Base-by-base conservation (phyloP, 176 grass and related monocot species). In the Rhynchospora tenuis region DNA sequence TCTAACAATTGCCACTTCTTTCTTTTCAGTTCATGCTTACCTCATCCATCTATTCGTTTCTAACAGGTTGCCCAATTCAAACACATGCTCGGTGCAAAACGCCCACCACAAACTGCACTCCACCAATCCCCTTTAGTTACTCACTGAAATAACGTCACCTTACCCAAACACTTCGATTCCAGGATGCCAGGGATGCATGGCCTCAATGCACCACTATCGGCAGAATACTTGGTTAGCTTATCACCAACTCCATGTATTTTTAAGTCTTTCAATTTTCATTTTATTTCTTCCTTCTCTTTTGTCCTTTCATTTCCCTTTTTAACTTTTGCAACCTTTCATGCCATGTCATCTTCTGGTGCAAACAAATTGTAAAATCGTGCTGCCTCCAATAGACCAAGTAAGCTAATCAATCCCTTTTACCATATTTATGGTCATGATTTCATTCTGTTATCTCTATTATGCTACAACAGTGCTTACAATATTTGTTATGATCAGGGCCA, bases 61-160 rank as follows among this genome's bases (percentile, higher is more conserved):
- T n/a, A n/a, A n/a, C 66, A 98, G 92, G 15, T 93, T 86, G 79
- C 55, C 0, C 95, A 98, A 84, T 98, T 98, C 67, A 93, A 95
- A 58, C 92, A 86, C 81, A 90, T 98, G 54, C 92, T 98, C 79
- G 92, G 92, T 77, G 95, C 91, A 65, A 98, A 94, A n/a, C 87
- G 83, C 42, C 81, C 84, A 48, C 84, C 92, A 59, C 38, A 9
- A 8, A 83, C 62, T 87, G 74, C 81, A 26, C 65, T 86, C 12
- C 8, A 45, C 6, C 79, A 84, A 87, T 82, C 93, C 73, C 87
- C 81, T 80, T 17, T 69, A 51, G 86, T 84, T 72, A 91, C 72
- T 52, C 84, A 98, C 83, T 2, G 67, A 24, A 93, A 61, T 59
- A 68, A 90, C 6, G 29, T 90, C 9, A 64, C 83, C 24, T 91